Evolutionary conservation across 2,329 filamentous ascomycete species (phyloP).

Genomic region (Colletotrichum aenigma): DNA sequence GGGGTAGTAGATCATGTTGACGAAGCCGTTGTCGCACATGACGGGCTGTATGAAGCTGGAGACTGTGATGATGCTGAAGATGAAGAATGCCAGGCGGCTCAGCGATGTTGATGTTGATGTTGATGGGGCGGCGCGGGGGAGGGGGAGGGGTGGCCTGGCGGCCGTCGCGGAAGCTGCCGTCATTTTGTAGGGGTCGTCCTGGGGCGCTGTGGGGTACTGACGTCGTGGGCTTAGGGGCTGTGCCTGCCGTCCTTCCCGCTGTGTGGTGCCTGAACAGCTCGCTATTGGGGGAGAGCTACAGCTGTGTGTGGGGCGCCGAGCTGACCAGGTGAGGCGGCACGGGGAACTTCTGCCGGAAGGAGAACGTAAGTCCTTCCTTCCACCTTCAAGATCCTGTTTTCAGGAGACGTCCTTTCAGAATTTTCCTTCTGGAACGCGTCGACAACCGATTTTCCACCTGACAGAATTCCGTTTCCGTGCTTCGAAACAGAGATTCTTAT

Average conservation of each 20-base stretch:
- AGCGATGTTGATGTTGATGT: not conserved
- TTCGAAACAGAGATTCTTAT: not conserved
- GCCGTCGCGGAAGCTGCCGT: not conserved
- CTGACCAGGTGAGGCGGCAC: not conserved
- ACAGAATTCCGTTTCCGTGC: not conserved
- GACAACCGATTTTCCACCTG: not conserved
- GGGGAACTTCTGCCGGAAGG: not conserved
- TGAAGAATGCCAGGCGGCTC: not conserved
- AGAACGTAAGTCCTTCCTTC: not conserved
- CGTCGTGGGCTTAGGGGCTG: constrained; percentile 4
- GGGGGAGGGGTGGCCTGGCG: not conserved
- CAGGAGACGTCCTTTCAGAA: not conserved
- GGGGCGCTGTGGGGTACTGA: not conserved
- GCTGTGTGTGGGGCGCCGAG: constrained; percentile 1
- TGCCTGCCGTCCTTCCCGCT: constrained; percentile 7
- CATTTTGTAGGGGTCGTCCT: not conserved
- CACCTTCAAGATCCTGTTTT: not conserved
- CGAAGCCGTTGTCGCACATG: constrained; percentile 22
- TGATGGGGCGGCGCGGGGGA: not conserved
- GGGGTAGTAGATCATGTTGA: constrained; percentile 63
- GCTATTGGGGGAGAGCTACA: constrained; percentile 1
- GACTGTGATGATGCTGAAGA: not conserved
- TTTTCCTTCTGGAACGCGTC: not conserved
- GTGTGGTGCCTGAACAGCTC: not conserved
- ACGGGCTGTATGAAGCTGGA: not conserved